Base-by-base conservation (phyloP, 139 green algal genomes). In the Micractinium sp. region DNA sequence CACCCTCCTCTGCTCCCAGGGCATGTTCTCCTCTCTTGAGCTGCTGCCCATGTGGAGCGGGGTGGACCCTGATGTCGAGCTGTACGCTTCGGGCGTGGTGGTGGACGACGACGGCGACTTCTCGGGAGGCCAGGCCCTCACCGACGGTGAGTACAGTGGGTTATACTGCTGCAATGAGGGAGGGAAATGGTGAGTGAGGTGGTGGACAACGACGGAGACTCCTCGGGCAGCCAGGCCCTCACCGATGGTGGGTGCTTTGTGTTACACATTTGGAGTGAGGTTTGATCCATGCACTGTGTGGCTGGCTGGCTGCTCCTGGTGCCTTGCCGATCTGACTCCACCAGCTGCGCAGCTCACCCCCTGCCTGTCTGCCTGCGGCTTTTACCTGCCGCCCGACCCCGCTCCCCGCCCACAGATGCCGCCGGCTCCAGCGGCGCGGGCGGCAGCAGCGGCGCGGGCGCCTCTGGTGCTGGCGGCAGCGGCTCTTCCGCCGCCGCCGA, bases 21-120 rank as follows among this genome's bases (percentile, higher is more conserved):
- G 96, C 47, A 94, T 98, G 79, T 92, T 95, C 38, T 78, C 93
- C 31, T 93, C 93, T 38, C 93, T 99, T 63, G 97, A 99, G 94
- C 91, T 99, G 91, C 92, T 99, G 81, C 97, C 97, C 78, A 97
- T 98, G 95, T 96, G 94, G 93, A 88, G 85, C 22, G 95, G 94
- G 4, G 91, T 99, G 60, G 94, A 98, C 80, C 90, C 95, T 9
- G 95, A 99, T 78, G 93, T 97, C 29, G 95, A 97, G 81, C 90
- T 99, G 35, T 99, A 96, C 90, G 96, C 93, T 33, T 98, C 97
- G 27, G 95, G 95, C 14, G 79, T 94, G 56, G 95, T 98, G 76
- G 91, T 93, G 31, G 95, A 97, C 73, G 96, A 98, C 38, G 94
- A 96, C n/a, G 95, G 93, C 15, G 96, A 97, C 85, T 98, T 93